These are phyloP conservation scores for Rhizopogon roseolus DNA, from an alignment of 768 basidiomycete genomes.

Conservation along the genomic window DNA sequence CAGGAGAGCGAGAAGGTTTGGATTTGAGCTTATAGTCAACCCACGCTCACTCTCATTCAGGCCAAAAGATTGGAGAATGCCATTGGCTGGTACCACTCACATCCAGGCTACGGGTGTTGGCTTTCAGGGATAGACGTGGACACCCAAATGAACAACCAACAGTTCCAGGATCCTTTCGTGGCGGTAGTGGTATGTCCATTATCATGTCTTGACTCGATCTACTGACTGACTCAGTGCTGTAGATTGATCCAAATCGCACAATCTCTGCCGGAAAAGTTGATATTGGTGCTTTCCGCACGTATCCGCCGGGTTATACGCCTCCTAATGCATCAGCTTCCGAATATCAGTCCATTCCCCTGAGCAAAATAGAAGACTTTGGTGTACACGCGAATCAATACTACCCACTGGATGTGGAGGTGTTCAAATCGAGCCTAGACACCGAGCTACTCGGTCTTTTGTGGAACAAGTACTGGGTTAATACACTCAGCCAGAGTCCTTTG, in stretches of 20 bases:
- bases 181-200: conserved; percentile 79
- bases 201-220: neutral
- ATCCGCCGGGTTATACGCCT: conserved; percentile 92
- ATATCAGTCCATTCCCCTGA: conserved; percentile 94
- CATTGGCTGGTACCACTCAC: conserved; percentile 98
- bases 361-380: conserved; percentile 99
- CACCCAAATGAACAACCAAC: conserved; percentile 94
- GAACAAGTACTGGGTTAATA: conserved; percentile 99
- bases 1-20: conserved; percentile 72
- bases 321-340: conserved; percentile 65
- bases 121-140: conserved; percentile 97
- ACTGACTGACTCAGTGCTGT: neutral
- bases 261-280: conserved; percentile 98
- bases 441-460: conserved; percentile 86
- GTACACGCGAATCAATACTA: conserved; percentile 98
- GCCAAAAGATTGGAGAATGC: conserved; percentile 82
- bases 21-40: neutral
- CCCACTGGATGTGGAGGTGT: conserved; percentile 89
- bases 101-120: conserved; percentile 99
- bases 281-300: conserved; percentile 98
- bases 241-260: conserved; percentile 98
- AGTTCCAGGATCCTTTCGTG: conserved; percentile 93
- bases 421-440: conserved; percentile 87
- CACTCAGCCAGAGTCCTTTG: conserved; percentile 87
- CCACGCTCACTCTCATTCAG: conserved; percentile 29